These are phyloP conservation scores for Digitaria exilis DNA, from an alignment of 202 grass and related monocot genomes.

Conservation along the genomic window DNA sequence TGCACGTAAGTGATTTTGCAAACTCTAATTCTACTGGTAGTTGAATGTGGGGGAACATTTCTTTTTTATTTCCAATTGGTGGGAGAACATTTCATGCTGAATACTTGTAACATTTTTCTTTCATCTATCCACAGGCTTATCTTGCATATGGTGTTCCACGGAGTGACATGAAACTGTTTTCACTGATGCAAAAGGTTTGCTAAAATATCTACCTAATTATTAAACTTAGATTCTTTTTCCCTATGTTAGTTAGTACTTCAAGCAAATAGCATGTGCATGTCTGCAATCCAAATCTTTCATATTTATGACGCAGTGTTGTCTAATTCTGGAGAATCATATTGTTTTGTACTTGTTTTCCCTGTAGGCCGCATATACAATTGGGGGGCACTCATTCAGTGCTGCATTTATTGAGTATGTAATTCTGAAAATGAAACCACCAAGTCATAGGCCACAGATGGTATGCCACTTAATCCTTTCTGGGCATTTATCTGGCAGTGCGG, in stretches of 20 bases:
- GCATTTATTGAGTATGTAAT: constrained; percentile 89
- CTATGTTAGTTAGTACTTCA: neutral
- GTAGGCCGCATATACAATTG: constrained; percentile 87
- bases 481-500: no score
- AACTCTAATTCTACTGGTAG: neutral
- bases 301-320: neutral
- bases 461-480: neutral
- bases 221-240: constrained; percentile 16
- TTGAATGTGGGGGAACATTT: no score
- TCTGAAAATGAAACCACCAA: constrained; percentile 87
- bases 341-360: neutral
- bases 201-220: neutral
- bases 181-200: constrained; percentile 93
- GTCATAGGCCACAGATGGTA: constrained; percentile 92
- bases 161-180: constrained; percentile 89
- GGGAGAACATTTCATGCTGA: neutral
- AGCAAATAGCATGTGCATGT: neutral
- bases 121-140: constrained; percentile 78
- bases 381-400: constrained; percentile 85
- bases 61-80: neutral
- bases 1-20: constrained; percentile 71
- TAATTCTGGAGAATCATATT: constrained; percentile 25
- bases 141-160: constrained; percentile 96
- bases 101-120: neutral
- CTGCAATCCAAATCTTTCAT: neutral